Evolutionary conservation across 2,329 filamentous ascomycete species (phyloP).

Genomic region (Fusarium beomiforme): DNA sequence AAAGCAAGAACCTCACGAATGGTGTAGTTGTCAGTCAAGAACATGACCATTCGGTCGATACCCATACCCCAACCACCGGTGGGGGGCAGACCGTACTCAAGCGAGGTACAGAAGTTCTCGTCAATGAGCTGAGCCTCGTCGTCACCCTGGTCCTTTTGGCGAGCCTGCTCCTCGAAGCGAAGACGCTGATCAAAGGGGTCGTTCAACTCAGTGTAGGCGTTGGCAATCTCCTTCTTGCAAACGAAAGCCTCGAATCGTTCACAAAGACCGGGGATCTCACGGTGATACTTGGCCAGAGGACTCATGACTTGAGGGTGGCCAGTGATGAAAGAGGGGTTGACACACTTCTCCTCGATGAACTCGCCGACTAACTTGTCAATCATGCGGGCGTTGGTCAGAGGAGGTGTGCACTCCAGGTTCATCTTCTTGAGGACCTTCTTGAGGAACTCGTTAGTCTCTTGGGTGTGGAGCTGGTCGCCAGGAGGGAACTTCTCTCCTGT

Average conservation of each 20-base stretch:
- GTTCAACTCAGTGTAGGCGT: slow-evolving; percentile 94
- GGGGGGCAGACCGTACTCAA: slow-evolving; percentile 91
- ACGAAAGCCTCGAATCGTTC: slow-evolving; percentile 99
- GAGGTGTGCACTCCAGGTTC: slow-evolving; percentile 88
- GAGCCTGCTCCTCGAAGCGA: slow-evolving; percentile 88
- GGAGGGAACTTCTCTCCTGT: slow-evolving; percentile 94
- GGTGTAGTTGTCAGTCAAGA: slow-evolving; percentile 90
- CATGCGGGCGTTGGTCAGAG: slow-evolving; percentile 93
- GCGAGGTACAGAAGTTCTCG: slow-evolving; percentile 90
- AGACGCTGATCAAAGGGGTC: slow-evolving; percentile 94
- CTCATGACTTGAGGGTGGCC: slow-evolving; percentile 83
- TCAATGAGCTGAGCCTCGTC: slow-evolving; percentile 97
- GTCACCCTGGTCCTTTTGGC: slow-evolving; percentile 95
- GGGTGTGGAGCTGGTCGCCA: slow-evolving; percentile 87
- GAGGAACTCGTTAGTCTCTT: slow-evolving; percentile 90
- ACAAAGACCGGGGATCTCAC: slow-evolving; percentile 82
- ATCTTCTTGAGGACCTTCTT: slow-evolving; percentile 86
- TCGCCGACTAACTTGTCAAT: slow-evolving; percentile 94
- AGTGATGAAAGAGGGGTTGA: slow-evolving; percentile 77
- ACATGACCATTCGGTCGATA: slow-evolving; percentile 94
- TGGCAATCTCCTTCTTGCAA: slow-evolving; percentile 80
- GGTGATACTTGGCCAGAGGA: slow-evolving; percentile 95
- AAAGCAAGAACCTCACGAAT: slow-evolving; percentile 97
- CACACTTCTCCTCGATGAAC: slow-evolving; percentile 92
- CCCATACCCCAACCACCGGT: slow-evolving; percentile 98